Percentiles rank a stretch among this genome's conserved stretches.
Evolutionary conservation across 352 stramenopile species (phyloP).

Genomic region (Phytophthora europaea): DNA sequence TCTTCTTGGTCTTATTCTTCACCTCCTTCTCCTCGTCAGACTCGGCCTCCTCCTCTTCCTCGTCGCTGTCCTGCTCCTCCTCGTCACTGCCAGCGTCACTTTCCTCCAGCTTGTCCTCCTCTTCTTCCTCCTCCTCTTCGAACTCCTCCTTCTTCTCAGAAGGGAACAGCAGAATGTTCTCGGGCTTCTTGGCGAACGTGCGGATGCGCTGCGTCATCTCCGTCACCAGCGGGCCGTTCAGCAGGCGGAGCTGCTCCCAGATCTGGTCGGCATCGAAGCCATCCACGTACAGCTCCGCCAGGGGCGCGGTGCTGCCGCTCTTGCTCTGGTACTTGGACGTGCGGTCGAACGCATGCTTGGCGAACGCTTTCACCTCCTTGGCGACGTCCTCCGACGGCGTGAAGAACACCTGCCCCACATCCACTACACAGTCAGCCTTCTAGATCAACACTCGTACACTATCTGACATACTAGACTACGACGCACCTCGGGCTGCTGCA

Average conservation of each 20-base stretch:
- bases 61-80: constrained; percentile 38
- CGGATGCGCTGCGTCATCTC: constrained; percentile 82
- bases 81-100: constrained; percentile 34
- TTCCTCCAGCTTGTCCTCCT: constrained; percentile 34
- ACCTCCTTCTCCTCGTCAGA: constrained; percentile 37
- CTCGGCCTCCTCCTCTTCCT: constrained; percentile 34
- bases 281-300: constrained; percentile 86
- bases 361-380: constrained; percentile 73
- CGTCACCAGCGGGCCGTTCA: constrained; percentile 77
- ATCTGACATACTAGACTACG: background rate
- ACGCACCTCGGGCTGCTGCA: constrained; percentile 76
- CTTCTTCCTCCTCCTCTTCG: constrained; percentile 40
- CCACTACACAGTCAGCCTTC: background rate
- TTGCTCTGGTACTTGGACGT: constrained; percentile 71
- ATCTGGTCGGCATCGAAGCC: constrained; percentile 88
- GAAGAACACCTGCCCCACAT: constrained; percentile 70
- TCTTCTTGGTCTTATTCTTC: constrained; percentile 43
- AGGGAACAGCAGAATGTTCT: constrained; percentile 68
- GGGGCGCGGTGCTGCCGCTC: constrained; percentile 38
- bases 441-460: background rate
- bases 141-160: constrained; percentile 46
- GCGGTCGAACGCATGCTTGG: constrained; percentile 86
- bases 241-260: constrained; percentile 88
- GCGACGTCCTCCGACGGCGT: constrained; percentile 75
- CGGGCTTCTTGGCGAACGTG: constrained; percentile 68